Evolutionary conservation across 2,329 filamentous ascomycete species (phyloP).

Genomic region (Aspergillus proliferans): DNA sequence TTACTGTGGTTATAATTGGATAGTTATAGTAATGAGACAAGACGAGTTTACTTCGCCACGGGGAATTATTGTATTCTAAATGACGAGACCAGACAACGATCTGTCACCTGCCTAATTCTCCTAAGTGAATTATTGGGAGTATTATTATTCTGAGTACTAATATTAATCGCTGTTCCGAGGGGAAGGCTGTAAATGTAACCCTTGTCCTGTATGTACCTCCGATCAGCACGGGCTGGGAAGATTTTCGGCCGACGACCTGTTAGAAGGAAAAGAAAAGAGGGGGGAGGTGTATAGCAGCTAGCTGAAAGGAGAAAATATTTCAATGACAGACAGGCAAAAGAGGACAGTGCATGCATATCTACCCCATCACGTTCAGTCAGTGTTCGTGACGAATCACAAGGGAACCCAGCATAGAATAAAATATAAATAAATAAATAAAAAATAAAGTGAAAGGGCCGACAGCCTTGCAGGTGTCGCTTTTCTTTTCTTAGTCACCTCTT

Average conservation of each 20-base stretch:
- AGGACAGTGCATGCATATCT: neutral
- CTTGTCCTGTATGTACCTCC: neutral
- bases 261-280: neutral
- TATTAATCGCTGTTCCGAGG: no score
- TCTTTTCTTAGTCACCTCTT: slow-evolving; percentile 2
- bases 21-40: no score
- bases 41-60: no score
- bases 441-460: neutral
- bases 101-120: no score
- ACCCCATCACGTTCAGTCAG: no score
- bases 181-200: no score
- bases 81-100: no score
- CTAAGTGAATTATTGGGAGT: neutral
- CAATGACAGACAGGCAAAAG: neutral
- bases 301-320: neutral
- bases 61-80: no score
- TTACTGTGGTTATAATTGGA: no score
- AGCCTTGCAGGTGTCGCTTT: neutral
- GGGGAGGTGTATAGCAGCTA: neutral
- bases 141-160: neutral
- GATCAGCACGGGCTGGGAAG: neutral
- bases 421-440: neutral
- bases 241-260: neutral
- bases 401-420: neutral
- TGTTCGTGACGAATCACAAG: neutral